These are phyloP conservation scores for Beauveria scarabaeidicola DNA, from an alignment of 2,329 filamentous ascomycete species.

Conservation along the genomic window DNA sequence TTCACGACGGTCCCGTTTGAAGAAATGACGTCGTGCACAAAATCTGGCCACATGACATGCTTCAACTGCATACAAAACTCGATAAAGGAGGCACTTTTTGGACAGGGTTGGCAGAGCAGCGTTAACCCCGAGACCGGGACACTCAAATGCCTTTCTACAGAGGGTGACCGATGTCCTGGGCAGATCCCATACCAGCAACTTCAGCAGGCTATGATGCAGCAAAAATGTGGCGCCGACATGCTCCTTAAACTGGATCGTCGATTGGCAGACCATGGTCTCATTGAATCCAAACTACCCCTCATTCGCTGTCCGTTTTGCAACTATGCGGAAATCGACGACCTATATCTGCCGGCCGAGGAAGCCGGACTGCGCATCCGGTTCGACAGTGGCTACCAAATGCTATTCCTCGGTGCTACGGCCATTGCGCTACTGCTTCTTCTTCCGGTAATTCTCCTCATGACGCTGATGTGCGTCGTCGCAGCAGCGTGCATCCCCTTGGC, in stretches of 20 bases:
- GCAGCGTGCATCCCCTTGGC: slow-evolving; percentile 35
- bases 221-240: slow-evolving; percentile 61
- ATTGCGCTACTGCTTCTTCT: slow-evolving; percentile 49
- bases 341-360: slow-evolving; percentile 52
- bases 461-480: slow-evolving; percentile 35
- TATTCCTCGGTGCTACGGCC: slow-evolving; percentile 45
- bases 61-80: slow-evolving; percentile 76
- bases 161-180: slow-evolving; percentile 63
- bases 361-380: slow-evolving; percentile 48
- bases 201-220: slow-evolving; percentile 60
- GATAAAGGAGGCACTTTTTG: slow-evolving; percentile 80
- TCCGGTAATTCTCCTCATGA: slow-evolving; percentile 39
- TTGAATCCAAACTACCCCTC: slow-evolving; percentile 65
- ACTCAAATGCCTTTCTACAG: slow-evolving; percentile 73
- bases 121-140: slow-evolving; percentile 66
- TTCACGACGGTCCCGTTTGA: slow-evolving; percentile 65
- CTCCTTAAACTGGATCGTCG: slow-evolving; percentile 70
- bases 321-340: slow-evolving; percentile 81
- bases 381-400: slow-evolving; percentile 38
- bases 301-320: slow-evolving; percentile 83
- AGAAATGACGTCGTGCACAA: slow-evolving; percentile 63
- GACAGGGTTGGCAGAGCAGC: slow-evolving; percentile 81
- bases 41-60: slow-evolving; percentile 64
- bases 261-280: slow-evolving; percentile 65
- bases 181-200: slow-evolving; percentile 62